Evolutionary conservation across 306 rosid species (phyloP).

Genomic region (Medicago ruthenica): DNA sequence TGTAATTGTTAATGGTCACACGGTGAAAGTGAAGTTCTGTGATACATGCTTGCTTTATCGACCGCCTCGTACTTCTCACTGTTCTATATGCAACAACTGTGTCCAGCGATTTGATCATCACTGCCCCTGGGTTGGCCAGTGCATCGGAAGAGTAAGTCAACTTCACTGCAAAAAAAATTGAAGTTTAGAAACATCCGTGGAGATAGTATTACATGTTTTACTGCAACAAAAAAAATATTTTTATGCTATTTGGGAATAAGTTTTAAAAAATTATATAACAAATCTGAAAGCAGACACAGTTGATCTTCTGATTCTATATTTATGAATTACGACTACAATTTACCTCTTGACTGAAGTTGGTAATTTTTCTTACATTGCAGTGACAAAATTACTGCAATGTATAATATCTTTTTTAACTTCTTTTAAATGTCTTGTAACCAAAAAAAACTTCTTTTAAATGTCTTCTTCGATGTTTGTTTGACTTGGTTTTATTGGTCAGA

Average conservation of each 20-base stretch:
- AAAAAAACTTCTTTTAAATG: constrained; percentile 11
- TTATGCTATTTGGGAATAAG: no score
- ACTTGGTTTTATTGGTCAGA: constrained; percentile 26
- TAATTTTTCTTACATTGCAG: no score
- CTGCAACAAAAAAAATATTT: no score
- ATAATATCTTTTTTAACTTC: background rate
- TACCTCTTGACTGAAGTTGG: no score
- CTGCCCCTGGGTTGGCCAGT: constrained; percentile 99
- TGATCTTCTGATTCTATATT: no score
- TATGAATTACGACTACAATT: no score
- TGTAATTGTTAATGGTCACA: constrained; percentile 73
- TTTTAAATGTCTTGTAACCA: constrained; percentile 28
- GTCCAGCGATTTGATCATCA: constrained; percentile 98
- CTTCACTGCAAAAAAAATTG: background rate
- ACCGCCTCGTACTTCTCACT: constrained; percentile 96
- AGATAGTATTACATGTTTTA: no score
- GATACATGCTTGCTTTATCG: constrained; percentile 97
- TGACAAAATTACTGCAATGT: no score
- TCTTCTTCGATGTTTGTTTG: constrained; percentile 15
- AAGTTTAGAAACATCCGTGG: no score
- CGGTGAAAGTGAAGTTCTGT: constrained; percentile 89
- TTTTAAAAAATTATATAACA: no score
- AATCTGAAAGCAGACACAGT: no score
- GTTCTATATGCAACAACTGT: constrained; percentile 98
- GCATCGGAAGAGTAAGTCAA: constrained; percentile 89